These are phyloP conservation scores for Debaryomycetaceae sp. DNA, from an alignment of 1,139 yeast species.

Conservation along the genomic window DNA sequence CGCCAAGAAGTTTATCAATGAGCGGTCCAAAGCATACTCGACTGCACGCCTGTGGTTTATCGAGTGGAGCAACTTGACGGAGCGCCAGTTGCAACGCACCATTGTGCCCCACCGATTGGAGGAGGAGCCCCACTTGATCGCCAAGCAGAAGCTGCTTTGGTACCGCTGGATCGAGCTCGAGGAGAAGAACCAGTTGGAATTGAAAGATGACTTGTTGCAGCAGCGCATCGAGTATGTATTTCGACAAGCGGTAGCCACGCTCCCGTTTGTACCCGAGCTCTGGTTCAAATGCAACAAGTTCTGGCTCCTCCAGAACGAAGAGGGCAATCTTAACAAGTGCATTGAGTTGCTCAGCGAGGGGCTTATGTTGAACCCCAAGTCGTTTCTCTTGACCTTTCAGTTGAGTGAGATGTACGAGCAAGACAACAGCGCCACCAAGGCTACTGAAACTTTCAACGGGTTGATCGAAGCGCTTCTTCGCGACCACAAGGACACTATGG, in stretches of 20 bases:
- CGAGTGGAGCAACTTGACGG: conserved; percentile 61
- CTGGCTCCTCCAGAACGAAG: conserved; percentile 29
- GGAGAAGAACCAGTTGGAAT: conserved; percentile 59
- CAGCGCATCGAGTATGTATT: conserved; percentile 71
- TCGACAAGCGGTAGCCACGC: conserved; percentile 62
- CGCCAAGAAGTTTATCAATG: conserved; percentile 82
- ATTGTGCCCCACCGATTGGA: conserved; percentile 29
- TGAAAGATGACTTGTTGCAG: conserved; percentile 45
- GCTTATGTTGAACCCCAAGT: conserved; percentile 61
- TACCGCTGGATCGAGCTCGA: conserved; percentile 79
- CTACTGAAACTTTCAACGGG: conserved; percentile 47
- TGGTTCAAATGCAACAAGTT: conserved; percentile 67
- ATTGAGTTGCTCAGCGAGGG: conserved; percentile 52
- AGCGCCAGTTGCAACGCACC: conserved; percentile 35
- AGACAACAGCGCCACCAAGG: conserved; percentile 46
- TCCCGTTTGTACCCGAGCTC: conserved; percentile 73
- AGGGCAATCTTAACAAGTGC: conserved; percentile 28
- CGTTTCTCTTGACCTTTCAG: conserved; percentile 64
- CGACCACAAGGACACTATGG: conserved; percentile 24
- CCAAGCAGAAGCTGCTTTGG: conserved; percentile 56
- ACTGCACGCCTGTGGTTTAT: conserved; percentile 75
- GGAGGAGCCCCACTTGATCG: conserved; percentile 22
- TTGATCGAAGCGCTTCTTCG: conserved; percentile 41
- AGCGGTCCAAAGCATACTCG: conserved; percentile 84
- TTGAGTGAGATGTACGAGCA: conserved; percentile 69